Percentiles rank a stretch among this genome's conserved stretches.
phyloP scores from a whole-genome alignment of 2,329 filamentous ascomycete species.

The Trichoderma breve region DNA sequence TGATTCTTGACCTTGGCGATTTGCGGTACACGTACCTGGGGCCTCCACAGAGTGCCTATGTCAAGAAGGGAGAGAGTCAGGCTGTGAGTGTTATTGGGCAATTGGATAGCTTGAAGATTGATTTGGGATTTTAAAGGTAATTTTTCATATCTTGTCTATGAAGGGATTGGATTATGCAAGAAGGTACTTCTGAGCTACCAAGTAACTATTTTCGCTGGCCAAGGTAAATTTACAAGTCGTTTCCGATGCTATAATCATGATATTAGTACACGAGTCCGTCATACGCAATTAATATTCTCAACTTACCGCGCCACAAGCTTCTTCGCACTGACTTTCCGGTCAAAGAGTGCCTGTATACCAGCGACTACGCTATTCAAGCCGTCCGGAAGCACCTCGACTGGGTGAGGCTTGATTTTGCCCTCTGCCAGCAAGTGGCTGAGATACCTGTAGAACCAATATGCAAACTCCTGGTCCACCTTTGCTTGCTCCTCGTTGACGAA shows the following conservation, averaged over 20 bases:
- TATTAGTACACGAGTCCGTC: neutral
- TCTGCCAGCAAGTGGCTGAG: neutral
- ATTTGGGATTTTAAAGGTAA: conserved; percentile 7
- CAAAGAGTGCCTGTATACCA: conserved; percentile 10
- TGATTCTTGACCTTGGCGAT: conserved; percentile 35
- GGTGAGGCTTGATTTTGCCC: conserved; percentile 16
- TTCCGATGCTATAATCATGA: neutral
- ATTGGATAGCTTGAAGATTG: conserved; percentile 17
- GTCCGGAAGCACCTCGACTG: conserved; percentile 18
- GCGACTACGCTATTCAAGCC: conserved; percentile 15
- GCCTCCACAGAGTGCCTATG: conserved; percentile 32
- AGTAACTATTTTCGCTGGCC: neutral
- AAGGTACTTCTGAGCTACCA: neutral
- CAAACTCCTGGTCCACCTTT: neutral
- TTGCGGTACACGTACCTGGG: conserved; percentile 37
- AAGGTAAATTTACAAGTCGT: neutral
- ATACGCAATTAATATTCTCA: neutral
- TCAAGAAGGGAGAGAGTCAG: conserved; percentile 20
- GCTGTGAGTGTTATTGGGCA: neutral
- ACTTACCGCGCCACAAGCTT: conserved; percentile 10
- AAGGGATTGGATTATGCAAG: neutral
- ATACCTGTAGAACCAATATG: neutral
- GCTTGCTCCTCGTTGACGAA: neutral
- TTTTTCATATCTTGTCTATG: neutral
- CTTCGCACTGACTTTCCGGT: conserved; percentile 19